A percentile compares a stretch with the other conserved stretches of the same genome.
phyloP scores from a whole-genome alignment of 768 basidiomycete species.

The Leccinum uliginosum region DNA sequence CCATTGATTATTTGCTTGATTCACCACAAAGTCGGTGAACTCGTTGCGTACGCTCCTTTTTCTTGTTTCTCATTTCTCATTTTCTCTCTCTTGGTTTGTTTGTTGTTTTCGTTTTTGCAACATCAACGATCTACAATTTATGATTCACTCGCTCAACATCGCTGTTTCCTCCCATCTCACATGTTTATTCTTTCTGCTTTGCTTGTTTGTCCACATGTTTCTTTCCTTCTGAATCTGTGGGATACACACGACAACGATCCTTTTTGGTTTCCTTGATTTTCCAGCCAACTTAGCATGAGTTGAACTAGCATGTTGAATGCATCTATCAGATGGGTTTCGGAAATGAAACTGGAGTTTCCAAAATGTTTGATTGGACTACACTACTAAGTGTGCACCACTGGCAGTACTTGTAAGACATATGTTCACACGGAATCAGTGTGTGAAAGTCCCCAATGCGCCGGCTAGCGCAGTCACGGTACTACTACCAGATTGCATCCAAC shows the following conservation, averaged over 20 bases:
- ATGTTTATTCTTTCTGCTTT: not conserved
- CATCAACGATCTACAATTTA: not conserved
- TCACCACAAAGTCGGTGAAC: constrained; percentile 7
- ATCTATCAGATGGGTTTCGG: not conserved
- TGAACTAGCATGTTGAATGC: not conserved
- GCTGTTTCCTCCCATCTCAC: not conserved
- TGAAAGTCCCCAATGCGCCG: no score
- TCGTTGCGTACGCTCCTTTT: constrained; percentile 20
- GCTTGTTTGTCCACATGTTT: not conserved
- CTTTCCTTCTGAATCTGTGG: constrained; percentile 3
- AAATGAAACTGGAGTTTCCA: not conserved
- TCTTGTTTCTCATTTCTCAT: not conserved
- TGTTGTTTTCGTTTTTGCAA: not conserved
- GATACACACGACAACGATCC: constrained; percentile 11
- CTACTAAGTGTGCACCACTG: no score
- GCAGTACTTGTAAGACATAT: no score
- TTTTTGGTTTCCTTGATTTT: not conserved
- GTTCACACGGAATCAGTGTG: no score
- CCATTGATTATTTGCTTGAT: not conserved
- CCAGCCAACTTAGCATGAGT: not conserved
- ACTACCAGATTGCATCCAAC: no score
- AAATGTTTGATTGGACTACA: no score
- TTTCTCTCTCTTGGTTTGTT: not conserved
- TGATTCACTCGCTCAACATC: not conserved
- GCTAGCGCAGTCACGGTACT: no score